phyloP scores from a whole-genome alignment of 768 basidiomycete genomes.

The Boletus sp. region DNA sequence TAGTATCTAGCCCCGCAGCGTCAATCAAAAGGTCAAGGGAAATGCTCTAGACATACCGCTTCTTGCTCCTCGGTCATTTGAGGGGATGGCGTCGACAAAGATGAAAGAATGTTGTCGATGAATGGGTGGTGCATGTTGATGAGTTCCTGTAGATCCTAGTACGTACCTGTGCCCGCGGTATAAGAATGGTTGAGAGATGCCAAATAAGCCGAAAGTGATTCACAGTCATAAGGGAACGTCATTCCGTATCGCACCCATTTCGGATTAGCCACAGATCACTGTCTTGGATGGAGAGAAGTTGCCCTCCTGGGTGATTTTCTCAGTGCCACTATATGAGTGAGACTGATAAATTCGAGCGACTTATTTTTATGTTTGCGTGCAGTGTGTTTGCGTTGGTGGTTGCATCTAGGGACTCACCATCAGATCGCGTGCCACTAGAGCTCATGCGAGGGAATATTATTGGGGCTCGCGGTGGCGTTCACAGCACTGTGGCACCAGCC shows the following conservation, averaged over 20 bases:
- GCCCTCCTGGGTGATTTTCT: background rate
- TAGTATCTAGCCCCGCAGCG: conserved; percentile 38
- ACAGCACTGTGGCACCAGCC: background rate
- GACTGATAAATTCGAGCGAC: conserved; percentile 1
- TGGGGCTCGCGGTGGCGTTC: background rate
- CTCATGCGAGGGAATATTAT: background rate
- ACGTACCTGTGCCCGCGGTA: background rate
- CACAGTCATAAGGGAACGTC: background rate
- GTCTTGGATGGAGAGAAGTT: conserved; percentile 2
- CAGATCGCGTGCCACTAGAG: background rate
- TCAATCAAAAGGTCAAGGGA: background rate
- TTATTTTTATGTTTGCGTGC: background rate
- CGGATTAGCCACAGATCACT: background rate
- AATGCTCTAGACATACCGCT: conserved; percentile 14
- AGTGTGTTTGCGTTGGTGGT: background rate
- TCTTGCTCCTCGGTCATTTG: conserved; percentile 22
- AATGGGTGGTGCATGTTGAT: conserved; percentile 24
- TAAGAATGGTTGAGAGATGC: conserved; percentile 4
- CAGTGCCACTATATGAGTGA: conserved; percentile 11
- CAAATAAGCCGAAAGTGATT: conserved; percentile 12
- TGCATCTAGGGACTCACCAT: background rate
- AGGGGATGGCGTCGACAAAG: conserved; percentile 30
- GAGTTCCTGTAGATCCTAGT: background rate
- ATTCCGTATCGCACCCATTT: conserved; percentile 4
- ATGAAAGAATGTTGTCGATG: conserved; percentile 40